Base-by-base conservation (phyloP, 1,284 basidiomycete species). In the Filobasidium uniguttulatum region DNA sequence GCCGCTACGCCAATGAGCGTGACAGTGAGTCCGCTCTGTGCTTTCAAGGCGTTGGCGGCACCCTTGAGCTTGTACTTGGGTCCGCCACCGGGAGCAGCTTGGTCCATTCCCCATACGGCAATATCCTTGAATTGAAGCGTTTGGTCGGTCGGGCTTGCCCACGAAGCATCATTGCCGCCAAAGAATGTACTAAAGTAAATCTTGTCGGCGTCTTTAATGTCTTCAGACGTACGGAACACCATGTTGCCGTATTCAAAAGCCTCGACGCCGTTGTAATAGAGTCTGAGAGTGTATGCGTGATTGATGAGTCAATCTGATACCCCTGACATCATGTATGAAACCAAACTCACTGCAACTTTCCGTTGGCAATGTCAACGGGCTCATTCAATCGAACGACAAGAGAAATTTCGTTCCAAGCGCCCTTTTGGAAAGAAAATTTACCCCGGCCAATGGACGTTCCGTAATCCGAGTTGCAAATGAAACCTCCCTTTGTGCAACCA, bases 371-470 rank as follows among this genome's bases (percentile, higher is more conserved):
- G 7, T 56, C 61, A 8, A 60, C 57, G 17, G 57, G 57, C 17
- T 59, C 50, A 54, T 71, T 71, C 49, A 70, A 58, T 36, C 64
- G 60, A 22, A 71, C 66, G 30, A 66, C 56, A 19, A 71, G 50
- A 12, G 55, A 55, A 56, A 69, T 15, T 60, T 60, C 3, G 61
- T 69, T 56, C 58, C 58, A 59, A 7, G 49, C 55, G 20, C 67
- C 68, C 1, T 59, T 57, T 2, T 50, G 47, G 49, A 70, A 68
- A 0, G 58, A 54, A 57, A 68, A 70, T 10, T 57, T 56, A 4
- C 66, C 65, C 28, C 68, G 59, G n/a, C 59, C 59, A 41, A 71
- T 60, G 5, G 68, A 70, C 7, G 64, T 68, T 0, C 69, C 69
- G 55, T 62, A 71, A 55, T 70, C 65, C 4, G 57, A 56, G 56